Percentiles rank a stretch among this genome's conserved stretches.
phyloP scores from a whole-genome alignment of 306 rosid species.

The Rosa chinensis region DNA sequence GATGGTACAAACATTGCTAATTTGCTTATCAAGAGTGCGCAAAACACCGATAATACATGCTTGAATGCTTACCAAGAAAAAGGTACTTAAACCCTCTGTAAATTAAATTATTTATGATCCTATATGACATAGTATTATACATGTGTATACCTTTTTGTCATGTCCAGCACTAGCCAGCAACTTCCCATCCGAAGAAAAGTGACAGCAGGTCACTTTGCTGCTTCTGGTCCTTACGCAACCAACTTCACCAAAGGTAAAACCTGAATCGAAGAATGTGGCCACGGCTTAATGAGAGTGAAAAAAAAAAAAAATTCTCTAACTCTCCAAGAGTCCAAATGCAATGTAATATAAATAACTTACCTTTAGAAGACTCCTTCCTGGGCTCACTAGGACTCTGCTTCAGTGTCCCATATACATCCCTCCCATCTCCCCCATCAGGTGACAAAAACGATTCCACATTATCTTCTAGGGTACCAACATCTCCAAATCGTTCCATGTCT shows the following conservation, averaged over 20 bases:
- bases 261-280: constrained; percentile 41
- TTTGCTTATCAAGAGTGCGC: neutral
- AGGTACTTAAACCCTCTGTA: neutral
- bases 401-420: constrained; percentile 71
- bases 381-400: constrained; percentile 63
- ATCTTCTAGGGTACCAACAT: constrained; percentile 86
- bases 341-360: constrained; percentile 34
- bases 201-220: constrained; percentile 89
- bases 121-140: neutral
- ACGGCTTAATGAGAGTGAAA: constrained; percentile 20
- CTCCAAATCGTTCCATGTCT: constrained; percentile 87
- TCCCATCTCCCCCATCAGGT: constrained; percentile 73
- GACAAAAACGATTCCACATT: constrained; percentile 91
- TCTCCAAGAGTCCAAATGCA: neutral
- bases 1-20: neutral
- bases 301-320: neutral
- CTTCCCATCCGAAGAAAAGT: constrained; percentile 97
- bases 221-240: constrained; percentile 79
- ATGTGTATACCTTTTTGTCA: constrained; percentile 75
- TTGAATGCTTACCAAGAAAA: neutral
- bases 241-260: constrained; percentile 74
- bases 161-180: constrained; percentile 94
- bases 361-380: constrained; percentile 73
- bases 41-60: neutral
- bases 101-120: neutral